Evolutionary conservation across 1,284 basidiomycete species (phyloP), one percentile per base, ranked within the genome.

Genomic region (Ustilago hordei): DNA sequence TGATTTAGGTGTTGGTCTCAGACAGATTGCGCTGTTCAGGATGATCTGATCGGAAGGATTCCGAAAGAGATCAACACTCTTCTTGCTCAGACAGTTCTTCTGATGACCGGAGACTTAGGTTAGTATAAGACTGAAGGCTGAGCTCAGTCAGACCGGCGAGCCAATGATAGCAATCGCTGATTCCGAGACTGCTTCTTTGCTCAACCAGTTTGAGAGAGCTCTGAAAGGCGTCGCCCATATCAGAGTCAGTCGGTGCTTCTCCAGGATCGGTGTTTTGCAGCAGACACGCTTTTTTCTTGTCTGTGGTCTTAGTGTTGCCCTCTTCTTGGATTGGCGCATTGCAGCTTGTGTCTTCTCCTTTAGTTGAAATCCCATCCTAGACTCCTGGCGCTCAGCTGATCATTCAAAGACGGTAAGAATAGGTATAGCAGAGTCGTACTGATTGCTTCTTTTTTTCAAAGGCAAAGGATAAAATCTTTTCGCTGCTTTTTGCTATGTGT

Each of bases 51-150:
- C 28, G 35, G 32, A 19, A 54, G 34, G 52, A 15, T 45, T 31
- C 52, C 15, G 32, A 54, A n/a, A 35, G 19, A 35, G 17, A 54
- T n/a, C 52, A 54, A 54, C 43, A 45, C 43, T 45, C 43, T 45
- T 45, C n/a, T 45, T 45, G 7, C 23, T 45, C n/a, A 17, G 7
- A 45, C 43, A 45, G 7, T 45, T 17, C 13, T 17, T 45, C 43
- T 45, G 23, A 28, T 28, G 23, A 28, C 23, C 23, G 23, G 23
- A 28, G 23, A 28, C 23, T 28, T 28, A 28, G 3, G 3, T 28
- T 28, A 28, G 23, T 28, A 28, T 28, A 28, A 28, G 23, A 28
- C 23, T 28, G 23, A 28, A 28, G 23, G 23, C 23, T 28, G 23
- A 28, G 23, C 3, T 28, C 23, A 28, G 23, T 28, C 23, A 28